Evolutionary conservation across 225 moss, liverwort and hornwort genomes (phyloP), one percentile per base, ranked within the genome.

Genomic region (Polytrichum commune): DNA sequence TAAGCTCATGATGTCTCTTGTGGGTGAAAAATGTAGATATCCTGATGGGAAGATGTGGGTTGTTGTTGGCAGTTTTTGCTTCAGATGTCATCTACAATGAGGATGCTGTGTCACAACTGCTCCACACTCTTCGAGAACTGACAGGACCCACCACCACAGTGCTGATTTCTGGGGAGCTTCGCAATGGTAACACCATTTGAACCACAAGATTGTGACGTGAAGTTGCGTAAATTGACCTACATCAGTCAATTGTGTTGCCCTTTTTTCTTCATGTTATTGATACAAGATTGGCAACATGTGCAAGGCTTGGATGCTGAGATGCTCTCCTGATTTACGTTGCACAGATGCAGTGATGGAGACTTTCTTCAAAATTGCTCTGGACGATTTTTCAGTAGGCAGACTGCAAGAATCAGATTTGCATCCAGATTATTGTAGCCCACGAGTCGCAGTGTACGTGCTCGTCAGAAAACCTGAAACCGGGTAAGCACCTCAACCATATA

Each of bases 71-170:
- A 89, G 90, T 97, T 66, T 69, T 97, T 58, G 96, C 96, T 56
- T 93, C 96, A 53, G 96, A 97, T 74, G 96, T 97, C 7, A 79
- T 93, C 26, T 97, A 93, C 85, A 91, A 87, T 61, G 93, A 97
- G 69, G 88, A 86, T 53, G 89, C 88, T 62, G 90, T 92, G 55
- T 86, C 88, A 23, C 86, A 92, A 56, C 80, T 97, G 58, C 81
- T 97, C 54, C 73, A 83, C 54, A 90, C 92, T 19, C 74, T 97
- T 75, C 83, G 76, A 55, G 77, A 77, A 57, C 70, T 97, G 26
- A 83, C 89, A 25, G 81, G 86, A 2, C 73, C 76, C 63, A 77
- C 80, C 67, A 88, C 93, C 1, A 97, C 92, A 5, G 82, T 97
- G 65, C 80, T 97, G 55, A 77, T 97, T 68, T 75, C 92, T 23